phyloP scores from a whole-genome alignment of 306 rosid genomes.

The Acacia melanoxylon region DNA sequence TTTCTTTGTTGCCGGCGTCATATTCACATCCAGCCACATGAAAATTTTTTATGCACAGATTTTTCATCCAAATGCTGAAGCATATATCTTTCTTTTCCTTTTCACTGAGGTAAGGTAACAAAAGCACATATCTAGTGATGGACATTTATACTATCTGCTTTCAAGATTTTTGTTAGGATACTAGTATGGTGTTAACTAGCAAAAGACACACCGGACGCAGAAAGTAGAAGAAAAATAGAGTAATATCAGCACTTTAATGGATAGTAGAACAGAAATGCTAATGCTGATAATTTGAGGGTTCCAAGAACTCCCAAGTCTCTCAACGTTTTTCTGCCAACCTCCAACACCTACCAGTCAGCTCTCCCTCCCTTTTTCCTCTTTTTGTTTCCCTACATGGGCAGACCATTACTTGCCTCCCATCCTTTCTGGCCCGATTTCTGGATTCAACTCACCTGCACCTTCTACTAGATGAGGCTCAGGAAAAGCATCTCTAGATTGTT shows the following conservation, averaged over 20 bases:
- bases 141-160: neutral
- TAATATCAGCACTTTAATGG: neutral
- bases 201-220: neutral
- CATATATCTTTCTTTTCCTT: neutral
- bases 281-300: neutral
- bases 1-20: neutral
- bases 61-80: neutral
- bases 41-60: neutral
- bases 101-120: neutral
- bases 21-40: neutral
- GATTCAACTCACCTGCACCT: neutral
- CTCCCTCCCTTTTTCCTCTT: neutral
- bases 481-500: neutral
- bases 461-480: neutral
- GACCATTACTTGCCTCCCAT: neutral
- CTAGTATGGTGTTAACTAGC: neutral
- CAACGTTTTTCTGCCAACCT: neutral
- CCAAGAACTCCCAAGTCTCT: neutral
- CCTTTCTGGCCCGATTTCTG: neutral
- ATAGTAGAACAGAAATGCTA: neutral
- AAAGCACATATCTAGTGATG: neutral
- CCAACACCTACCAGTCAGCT: neutral
- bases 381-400: neutral
- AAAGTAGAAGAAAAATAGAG: neutral
- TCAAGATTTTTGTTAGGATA: neutral